Base-by-base conservation (phyloP, 192 early-diverging fungal genomes). In the Jimgerdemannia lactiflua region DNA sequence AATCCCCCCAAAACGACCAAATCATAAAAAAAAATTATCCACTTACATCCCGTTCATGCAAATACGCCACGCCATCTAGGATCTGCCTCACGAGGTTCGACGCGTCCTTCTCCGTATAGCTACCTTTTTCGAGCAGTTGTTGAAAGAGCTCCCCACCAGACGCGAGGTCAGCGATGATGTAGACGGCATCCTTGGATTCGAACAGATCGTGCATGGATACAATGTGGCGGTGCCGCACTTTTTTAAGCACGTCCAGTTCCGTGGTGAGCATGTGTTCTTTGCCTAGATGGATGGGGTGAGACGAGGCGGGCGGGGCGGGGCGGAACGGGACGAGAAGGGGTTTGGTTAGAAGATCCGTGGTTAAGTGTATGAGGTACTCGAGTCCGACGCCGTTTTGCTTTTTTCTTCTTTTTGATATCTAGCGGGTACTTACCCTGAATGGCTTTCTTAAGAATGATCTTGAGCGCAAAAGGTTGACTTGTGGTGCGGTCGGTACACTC, bases 141-240 rank as follows among this genome's bases (percentile, higher is more conserved):
- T 93, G 85, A 73, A 96, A 97, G 40, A 97, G 86, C 82, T 97
- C 95, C 66, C 95, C 95, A n/a, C 95, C 95, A 29, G 84, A 89
- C 69, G 90, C 91, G 67, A 95, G 83, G 78, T 92, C 88, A 43
- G 91, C 92, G 39, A 93, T 89, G 19, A 93, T 83, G 71, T 89
- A 93, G 74, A 93, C 91, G 19, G 89, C 91, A 59, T 91, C 88
- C 72, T 88, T 88, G 29, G 89, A 88, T 81, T 93, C 92, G 77
- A 91, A 91, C 76, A 92, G 80, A 71, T 89, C 90, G 63, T 90
- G 82, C 39, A 95, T 87, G 54, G 92, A 91, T 59, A 97, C 94
- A 68, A 97, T 93, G 85, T 97, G 87, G 20, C 88, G 89, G 78
- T 97, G 96, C 65, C 92, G 88, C 29, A 98, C 85, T 72, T 90